Evolutionary conservation across 1,284 basidiomycete genomes (phyloP).

Genomic region (Cutaneotrichosporon sp.): DNA sequence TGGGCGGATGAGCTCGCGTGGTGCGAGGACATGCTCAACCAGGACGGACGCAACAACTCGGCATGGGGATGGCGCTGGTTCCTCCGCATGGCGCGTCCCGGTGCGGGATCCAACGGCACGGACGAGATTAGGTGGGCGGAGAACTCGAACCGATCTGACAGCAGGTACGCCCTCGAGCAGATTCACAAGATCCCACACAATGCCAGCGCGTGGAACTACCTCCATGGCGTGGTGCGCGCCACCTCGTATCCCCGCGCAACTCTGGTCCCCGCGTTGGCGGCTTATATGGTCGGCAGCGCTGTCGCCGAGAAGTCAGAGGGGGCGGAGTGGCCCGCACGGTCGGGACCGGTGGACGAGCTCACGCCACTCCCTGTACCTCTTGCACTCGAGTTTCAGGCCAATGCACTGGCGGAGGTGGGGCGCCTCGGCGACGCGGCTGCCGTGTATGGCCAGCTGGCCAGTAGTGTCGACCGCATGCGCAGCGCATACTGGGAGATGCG

Average conservation of each 20-base stretch:
- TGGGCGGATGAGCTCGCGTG: constrained; percentile 77
- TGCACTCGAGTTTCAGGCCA: constrained; percentile 82
- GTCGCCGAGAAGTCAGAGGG: constrained; percentile 25
- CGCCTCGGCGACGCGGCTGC: constrained; percentile 51
- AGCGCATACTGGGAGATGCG: constrained; percentile 42
- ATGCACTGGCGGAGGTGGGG: constrained; percentile 62
- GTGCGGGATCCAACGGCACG: constrained; percentile 24
- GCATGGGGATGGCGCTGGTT: constrained; percentile 97
- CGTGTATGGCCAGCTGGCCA: constrained; percentile 67
- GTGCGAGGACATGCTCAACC: constrained; percentile 65
- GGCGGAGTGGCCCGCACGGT: constrained; percentile 23
- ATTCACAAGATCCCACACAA: constrained; percentile 87
- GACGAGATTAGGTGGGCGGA: constrained; percentile 19
- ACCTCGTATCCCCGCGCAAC: constrained; percentile 53
- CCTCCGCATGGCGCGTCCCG: constrained; percentile 69
- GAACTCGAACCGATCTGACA: constrained; percentile 23
- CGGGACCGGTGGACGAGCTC: constrained; percentile 56
- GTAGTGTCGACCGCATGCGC: constrained; percentile 69
- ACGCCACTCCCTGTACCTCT: constrained; percentile 68
- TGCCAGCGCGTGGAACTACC: constrained; percentile 88
- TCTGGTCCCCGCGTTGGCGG: constrained; percentile 59
- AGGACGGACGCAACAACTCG: constrained; percentile 90
- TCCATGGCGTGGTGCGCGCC: constrained; percentile 57
- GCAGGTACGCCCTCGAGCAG: constrained; percentile 60
- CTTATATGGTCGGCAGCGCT: constrained; percentile 53